Base-by-base conservation (phyloP, 1,139 yeast species). In the Hemisphaericaspora xylofermentans region DNA sequence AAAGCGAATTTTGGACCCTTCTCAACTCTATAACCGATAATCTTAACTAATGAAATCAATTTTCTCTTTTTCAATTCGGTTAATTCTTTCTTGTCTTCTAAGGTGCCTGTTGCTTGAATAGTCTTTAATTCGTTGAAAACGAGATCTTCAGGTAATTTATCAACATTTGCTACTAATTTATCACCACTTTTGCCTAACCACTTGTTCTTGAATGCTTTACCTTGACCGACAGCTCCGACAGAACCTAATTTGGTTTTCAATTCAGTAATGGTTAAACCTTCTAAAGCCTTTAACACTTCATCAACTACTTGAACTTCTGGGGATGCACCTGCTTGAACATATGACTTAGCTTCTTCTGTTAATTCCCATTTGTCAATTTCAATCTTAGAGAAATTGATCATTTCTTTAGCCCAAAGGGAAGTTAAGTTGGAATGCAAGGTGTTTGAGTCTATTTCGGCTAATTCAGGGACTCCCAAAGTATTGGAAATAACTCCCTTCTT, bases 131-230 rank as follows among this genome's bases (percentile, higher is more conserved):
- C 80, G 17, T 68, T 71, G 42, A 82, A 84, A 13, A 94, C 89
- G 32, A 68, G 66, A 63, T 88, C 97, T 25, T 63, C 67, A 22
- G 91, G 91, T 44, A 72, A 57, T 40, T 62, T 60, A 26, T 57
- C 53, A 9, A 76, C 73, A 63, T 75, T 80, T 18, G 88, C 69
- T 38, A 87, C 78, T 52, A 93, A 75, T 57, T 74, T 80, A 53
- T 87, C 95, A 41, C 94, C 95, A 49, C 84, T 86, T 64, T 93
- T 93, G 51, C 79, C 70, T 56, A 93, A 82, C 99, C 99, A 93
- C 38, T 95, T 95, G 64, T 91, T 91, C 68, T 89, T 93, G 77
- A 93, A 93, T n/a, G 98, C 98, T 58, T 91, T 84, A 55, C 95
- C 96, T 69, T 93, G 98, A 46, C 98, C 99, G 49, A 91, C 77